Evolutionary conservation across 2,329 filamentous ascomycete genomes (phyloP).

Genomic region (Orbilia javanica): DNA sequence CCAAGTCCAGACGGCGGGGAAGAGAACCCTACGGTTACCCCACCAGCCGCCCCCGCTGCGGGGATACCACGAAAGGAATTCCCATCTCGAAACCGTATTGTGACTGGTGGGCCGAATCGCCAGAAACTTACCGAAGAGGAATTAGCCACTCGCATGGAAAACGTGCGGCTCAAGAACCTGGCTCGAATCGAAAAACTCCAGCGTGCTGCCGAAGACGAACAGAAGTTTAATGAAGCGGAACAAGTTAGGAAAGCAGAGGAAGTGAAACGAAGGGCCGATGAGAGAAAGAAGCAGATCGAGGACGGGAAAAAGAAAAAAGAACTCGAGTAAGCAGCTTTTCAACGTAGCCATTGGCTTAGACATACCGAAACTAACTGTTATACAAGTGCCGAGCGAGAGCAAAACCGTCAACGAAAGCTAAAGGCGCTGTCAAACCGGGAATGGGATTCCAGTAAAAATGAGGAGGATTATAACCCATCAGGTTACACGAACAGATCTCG

Average conservation of each 20-base stretch:
- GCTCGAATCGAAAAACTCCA: slow-evolving; percentile 61
- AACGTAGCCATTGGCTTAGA: neutral
- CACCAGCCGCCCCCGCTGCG: slow-evolving; percentile 42
- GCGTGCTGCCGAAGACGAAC: slow-evolving; percentile 65
- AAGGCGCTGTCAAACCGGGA: slow-evolving; percentile 71
- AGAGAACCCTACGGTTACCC: slow-evolving; percentile 10
- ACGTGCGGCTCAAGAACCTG: slow-evolving; percentile 61
- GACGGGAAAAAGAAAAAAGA: slow-evolving; percentile 70
- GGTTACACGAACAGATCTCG: slow-evolving; percentile 59
- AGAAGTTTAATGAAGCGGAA: slow-evolving; percentile 72
- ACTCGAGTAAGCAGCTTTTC: slow-evolving; percentile 67
- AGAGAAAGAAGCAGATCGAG: slow-evolving; percentile 69
- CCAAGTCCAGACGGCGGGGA: slow-evolving; percentile 28
- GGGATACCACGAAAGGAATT: slow-evolving; percentile 46
- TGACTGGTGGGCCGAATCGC: slow-evolving; percentile 42
- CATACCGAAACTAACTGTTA: slow-evolving; percentile 2
- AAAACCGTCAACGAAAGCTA: slow-evolving; percentile 73
- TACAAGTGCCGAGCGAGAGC: slow-evolving; percentile 70
- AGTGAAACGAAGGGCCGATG: slow-evolving; percentile 71
- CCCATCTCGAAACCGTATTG: slow-evolving; percentile 39
- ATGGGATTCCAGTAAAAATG: slow-evolving; percentile 73
- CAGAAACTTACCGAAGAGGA: slow-evolving; percentile 70
- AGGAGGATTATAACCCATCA: slow-evolving; percentile 63
- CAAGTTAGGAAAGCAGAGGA: slow-evolving; percentile 73
- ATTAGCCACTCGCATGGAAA: slow-evolving; percentile 72